Evolutionary conservation across 139 green algal species (phyloP).

Genomic region (Chlorella sp.): DNA sequence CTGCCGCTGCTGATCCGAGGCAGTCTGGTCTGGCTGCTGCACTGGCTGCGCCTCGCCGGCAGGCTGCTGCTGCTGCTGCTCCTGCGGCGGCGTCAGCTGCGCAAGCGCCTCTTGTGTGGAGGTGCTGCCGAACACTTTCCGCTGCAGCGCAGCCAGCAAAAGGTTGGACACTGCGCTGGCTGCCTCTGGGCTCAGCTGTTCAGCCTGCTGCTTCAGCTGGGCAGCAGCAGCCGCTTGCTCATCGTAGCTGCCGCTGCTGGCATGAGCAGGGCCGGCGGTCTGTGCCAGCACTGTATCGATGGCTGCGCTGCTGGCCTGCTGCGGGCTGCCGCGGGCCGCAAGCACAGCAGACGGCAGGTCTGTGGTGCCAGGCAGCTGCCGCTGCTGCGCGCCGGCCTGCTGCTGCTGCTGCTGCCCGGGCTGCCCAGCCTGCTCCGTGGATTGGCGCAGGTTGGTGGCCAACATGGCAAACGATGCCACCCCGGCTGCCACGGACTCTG

Average conservation of each 20-base stretch:
- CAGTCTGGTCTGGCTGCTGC: too few relatives aligned
- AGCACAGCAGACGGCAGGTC: background rate
- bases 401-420: background rate
- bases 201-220: background rate
- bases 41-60: background rate
- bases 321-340: too few relatives aligned
- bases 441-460: too few relatives aligned
- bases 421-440: too few relatives aligned
- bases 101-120: background rate
- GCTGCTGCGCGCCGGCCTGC: background rate
- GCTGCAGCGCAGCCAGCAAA: background rate
- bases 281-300: background rate
- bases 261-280: too few relatives aligned
- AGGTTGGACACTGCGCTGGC: background rate
- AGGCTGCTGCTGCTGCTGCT: background rate
- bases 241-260: background rate
- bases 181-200: background rate
- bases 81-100: background rate
- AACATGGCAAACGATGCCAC: too few relatives aligned
- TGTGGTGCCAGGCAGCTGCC: background rate
- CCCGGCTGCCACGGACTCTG: too few relatives aligned
- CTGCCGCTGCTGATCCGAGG: background rate
- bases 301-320: background rate
- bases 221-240: background rate
- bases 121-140: background rate